Conservation (phyloP, 371 early-diverging fungal species). For the Saksenaea vasiformis region DNA sequence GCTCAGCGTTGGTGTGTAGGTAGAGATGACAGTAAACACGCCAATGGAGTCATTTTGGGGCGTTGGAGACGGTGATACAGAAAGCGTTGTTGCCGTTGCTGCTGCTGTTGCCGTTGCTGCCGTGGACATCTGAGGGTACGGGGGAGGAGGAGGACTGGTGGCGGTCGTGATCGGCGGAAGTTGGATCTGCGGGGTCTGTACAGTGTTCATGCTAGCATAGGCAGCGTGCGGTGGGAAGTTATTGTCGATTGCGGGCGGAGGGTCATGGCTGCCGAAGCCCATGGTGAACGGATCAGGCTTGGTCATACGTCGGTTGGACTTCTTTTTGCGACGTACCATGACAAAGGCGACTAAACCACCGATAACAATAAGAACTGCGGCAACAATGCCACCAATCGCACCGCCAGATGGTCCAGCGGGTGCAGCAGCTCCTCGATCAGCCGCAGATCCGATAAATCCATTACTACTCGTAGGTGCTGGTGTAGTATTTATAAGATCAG, state of each 20-base stretch:
- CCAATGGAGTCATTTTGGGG: conserved; percentile 48
- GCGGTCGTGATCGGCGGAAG: conserved; percentile 3
- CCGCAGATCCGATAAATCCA: neutral
- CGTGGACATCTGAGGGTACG: conserved; percentile 6
- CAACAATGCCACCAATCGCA: conserved; percentile 52
- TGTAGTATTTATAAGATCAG: neutral
- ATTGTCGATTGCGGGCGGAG: conserved; percentile 18
- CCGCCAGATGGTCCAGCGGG: conserved; percentile 44
- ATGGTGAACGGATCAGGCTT: conserved; percentile 53
- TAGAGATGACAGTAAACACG: conserved; percentile 52
- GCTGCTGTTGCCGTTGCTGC: conserved; percentile 11
- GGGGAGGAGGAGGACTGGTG: conserved; percentile 5
- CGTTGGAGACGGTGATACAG: conserved; percentile 13
- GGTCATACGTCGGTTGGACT: conserved; percentile 9
- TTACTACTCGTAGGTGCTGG: neutral
- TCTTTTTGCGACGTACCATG: conserved; percentile 35
- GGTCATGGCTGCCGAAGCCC: conserved; percentile 47
- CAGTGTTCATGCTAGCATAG: conserved; percentile 8
- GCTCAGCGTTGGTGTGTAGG: conserved; percentile 64
- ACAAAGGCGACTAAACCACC: conserved; percentile 42
- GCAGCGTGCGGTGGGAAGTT: conserved; percentile 18
- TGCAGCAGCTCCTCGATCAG: neutral
- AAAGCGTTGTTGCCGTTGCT: conserved; percentile 10
- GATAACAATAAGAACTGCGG: conserved; percentile 32
- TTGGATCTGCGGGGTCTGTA: conserved; percentile 4